Conservation (phyloP, 805 yeast species). For the Saccharomycopsis sp. region DNA sequence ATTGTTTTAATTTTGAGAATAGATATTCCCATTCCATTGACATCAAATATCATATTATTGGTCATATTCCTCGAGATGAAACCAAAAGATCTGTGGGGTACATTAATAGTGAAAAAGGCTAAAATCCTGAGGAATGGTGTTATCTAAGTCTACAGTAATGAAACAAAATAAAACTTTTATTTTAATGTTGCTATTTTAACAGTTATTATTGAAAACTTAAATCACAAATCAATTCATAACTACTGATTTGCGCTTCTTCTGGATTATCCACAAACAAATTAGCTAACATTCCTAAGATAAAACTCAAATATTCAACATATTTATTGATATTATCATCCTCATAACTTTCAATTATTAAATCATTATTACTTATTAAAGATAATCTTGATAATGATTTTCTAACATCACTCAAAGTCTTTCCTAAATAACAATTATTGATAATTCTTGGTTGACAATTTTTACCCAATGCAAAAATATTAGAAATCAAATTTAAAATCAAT, state of each 20-base stretch:
- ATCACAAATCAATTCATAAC: conserved; percentile 13
- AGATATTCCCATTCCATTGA: too few relatives aligned
- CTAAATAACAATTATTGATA: background rate
- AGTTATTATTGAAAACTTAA: conserved; percentile 5
- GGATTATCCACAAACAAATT: conserved; percentile 2
- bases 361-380: background rate
- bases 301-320: conserved; percentile 13
- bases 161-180: too few relatives aligned
- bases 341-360: background rate
- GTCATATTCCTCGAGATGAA: too few relatives aligned
- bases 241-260: conserved; percentile 7
- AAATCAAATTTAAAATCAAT: conserved; percentile 6
- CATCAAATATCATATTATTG: too few relatives aligned
- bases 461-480: conserved; percentile 11
- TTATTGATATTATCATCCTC: conserved; percentile 3
- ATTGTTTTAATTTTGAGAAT: too few relatives aligned
- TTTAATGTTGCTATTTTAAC: too few relatives aligned
- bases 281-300: conserved; percentile 9
- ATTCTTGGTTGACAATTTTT: conserved; percentile 4
- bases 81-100: too few relatives aligned
- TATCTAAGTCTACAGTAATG: too few relatives aligned
- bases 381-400: too few relatives aligned
- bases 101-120: too few relatives aligned
- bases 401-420: background rate
- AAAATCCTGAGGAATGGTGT: too few relatives aligned